Evolutionary conservation across 208 protist genomes (phyloP), one percentile per base, ranked within the genome.

Genomic region (Angomonas desouzai): DNA sequence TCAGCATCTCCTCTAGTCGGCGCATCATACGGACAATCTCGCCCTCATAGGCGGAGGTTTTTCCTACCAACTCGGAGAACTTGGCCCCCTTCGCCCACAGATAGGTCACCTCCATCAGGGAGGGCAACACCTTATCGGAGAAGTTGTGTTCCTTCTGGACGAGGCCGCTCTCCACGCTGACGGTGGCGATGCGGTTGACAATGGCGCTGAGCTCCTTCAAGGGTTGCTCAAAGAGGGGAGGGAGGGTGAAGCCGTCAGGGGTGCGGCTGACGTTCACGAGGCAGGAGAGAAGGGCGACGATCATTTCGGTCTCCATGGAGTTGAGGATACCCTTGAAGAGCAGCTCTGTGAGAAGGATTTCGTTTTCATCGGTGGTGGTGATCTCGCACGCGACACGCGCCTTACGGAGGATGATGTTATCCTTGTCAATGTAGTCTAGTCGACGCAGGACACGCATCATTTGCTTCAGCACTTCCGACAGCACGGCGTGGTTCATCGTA

Each of bases 311-410:
- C 62, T 92, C 88, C 85, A 97, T 93, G 33, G 98, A 97, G 76
- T 99, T 98, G 66, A 99, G 96, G 25, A 99, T 75, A 64, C 97
- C 98, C 40, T 93, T 94, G 74, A 99, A 99, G 16, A 99, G 89
- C 11, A 99, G 72, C 66, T 99, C 98, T 0, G 97, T 98, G 25
- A 99, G 81, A 0, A 99, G 83, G 48, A 99, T 92, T 74, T 99
- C 90, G 65, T 94, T 96, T 61, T 97, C 98, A 64, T 99, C 97
- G 3, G 87, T 97, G 0, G 98, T 93, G 27, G 89, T 99, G 43
- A 99, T 98, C 74, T 99, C 97, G 60, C 96, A 98, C 23, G 98
- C 98, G 25, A 99, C 96, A 30, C 96, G 87, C 9, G 97, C 98
- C 78, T 99, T 99, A 10, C 96, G 68, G 11, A 95, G 79, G 47